phyloP scores from a whole-genome alignment of 495 filamentous ascomycete species.

The Talaromyces borbonicus region DNA sequence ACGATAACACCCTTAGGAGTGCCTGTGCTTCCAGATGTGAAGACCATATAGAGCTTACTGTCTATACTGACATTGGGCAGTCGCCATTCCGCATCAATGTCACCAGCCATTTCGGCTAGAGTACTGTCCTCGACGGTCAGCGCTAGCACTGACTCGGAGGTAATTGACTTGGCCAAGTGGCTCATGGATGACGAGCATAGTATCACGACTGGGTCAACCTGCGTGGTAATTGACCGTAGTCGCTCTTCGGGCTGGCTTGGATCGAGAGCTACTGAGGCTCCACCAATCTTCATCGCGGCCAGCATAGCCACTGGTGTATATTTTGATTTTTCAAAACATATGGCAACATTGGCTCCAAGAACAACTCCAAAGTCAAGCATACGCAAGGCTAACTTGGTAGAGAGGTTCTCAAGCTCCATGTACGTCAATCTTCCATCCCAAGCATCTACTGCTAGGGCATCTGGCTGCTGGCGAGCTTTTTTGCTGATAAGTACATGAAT shows the following conservation, averaged over 20 bases:
- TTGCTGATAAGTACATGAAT: constrained; percentile 21
- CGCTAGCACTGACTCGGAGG: constrained; percentile 5
- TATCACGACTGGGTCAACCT: constrained; percentile 16
- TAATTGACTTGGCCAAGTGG: constrained; percentile 7
- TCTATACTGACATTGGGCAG: neutral
- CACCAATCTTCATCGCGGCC: constrained; percentile 37
- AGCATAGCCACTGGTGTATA: constrained; percentile 37
- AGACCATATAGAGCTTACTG: constrained; percentile 16
- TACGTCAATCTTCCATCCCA: constrained; percentile 39
- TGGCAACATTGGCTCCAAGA: constrained; percentile 15
- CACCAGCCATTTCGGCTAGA: too few relatives aligned
- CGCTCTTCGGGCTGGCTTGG: constrained; percentile 26
- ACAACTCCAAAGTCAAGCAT: too few relatives aligned
- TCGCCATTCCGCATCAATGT: too few relatives aligned
- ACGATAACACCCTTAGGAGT: constrained; percentile 35
- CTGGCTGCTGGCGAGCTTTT: constrained; percentile 17
- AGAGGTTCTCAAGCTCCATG: constrained; percentile 21
- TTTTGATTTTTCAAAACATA: constrained; percentile 20
- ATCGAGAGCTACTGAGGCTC: constrained; percentile 33
- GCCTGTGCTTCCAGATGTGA: constrained; percentile 35
- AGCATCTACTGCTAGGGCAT: constrained; percentile 28
- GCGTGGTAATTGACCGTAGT: constrained; percentile 18
- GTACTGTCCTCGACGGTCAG: constrained; percentile 7
- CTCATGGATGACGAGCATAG: constrained; percentile 12
- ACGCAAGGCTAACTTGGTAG: constrained; percentile 21